These are phyloP conservation scores for Crucihimalaya himalaica DNA, from an alignment of 345 rosid genomes.

Conservation along the genomic window DNA sequence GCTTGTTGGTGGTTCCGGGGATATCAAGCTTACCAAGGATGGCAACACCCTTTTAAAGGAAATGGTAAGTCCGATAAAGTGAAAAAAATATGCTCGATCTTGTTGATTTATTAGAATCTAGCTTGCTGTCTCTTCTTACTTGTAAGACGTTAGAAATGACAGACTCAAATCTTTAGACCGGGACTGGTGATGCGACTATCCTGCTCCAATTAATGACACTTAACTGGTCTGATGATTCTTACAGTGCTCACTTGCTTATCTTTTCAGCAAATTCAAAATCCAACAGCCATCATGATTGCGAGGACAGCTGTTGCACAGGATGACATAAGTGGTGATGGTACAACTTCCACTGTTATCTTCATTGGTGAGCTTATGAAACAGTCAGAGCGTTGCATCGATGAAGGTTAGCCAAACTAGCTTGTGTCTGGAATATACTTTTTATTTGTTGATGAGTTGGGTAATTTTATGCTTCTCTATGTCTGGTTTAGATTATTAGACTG, in stretches of 20 bases:
- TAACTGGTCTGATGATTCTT: slow-evolving; percentile 20
- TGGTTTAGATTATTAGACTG: not conserved
- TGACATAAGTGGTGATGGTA: slow-evolving; percentile 96
- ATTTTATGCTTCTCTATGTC: not conserved
- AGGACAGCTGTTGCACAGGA: slow-evolving; percentile 99
- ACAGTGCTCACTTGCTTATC: slow-evolving; percentile 16
- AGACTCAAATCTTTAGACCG: not conserved
- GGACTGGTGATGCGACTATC: not conserved
- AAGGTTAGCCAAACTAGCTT: slow-evolving; percentile 51
- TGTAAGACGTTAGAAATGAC: not conserved
- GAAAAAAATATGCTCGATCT: slow-evolving; percentile 23
- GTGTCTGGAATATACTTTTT: not conserved
- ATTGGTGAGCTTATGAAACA: slow-evolving; percentile 99
- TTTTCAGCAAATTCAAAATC: slow-evolving; percentile 95
- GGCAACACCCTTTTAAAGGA: slow-evolving; percentile 95
- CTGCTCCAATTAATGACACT: not conserved
- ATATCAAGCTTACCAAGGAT: slow-evolving; percentile 95
- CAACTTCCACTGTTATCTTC: slow-evolving; percentile 91
- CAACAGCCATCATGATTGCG: slow-evolving; percentile 98
- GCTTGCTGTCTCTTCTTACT: slow-evolving; percentile 1
- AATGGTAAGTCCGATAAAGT: slow-evolving; percentile 54
- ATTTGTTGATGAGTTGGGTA: not conserved
- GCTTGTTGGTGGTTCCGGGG: slow-evolving; percentile 99
- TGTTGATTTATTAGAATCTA: not conserved
- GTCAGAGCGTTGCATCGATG: slow-evolving; percentile 94